Evolutionary conservation across 495 filamentous ascomycete genomes (phyloP).

Genomic region (Penicillium silybi): DNA sequence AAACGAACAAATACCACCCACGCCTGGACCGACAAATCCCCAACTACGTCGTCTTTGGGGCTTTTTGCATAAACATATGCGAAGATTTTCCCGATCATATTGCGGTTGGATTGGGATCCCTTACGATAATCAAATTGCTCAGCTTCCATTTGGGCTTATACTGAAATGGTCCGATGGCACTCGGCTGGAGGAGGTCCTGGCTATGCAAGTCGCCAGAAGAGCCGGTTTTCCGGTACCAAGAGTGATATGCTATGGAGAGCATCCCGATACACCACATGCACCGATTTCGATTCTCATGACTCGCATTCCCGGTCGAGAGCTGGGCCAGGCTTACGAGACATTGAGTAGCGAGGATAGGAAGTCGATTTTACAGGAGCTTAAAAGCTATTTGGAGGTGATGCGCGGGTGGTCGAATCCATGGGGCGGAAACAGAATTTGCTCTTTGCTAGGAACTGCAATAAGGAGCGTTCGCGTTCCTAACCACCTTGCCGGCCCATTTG

Average conservation of each 20-base stretch:
- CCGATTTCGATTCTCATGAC: conserved; percentile 36
- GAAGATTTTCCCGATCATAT: conserved; percentile 19
- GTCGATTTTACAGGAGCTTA: conserved; percentile 17
- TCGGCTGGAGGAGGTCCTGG: conserved; percentile 28
- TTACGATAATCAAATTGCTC: conserved; percentile 28
- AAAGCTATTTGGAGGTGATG: conserved; percentile 19
- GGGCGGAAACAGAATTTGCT: conserved; percentile 11
- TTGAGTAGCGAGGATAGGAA: conserved; percentile 19
- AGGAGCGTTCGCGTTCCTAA: conserved; percentile 18
- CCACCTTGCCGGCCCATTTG: conserved; percentile 20
- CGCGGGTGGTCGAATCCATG: conserved; percentile 18
- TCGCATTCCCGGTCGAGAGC: conserved; percentile 25
- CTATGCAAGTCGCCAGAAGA: conserved; percentile 26
- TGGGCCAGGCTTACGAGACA: conserved; percentile 24
- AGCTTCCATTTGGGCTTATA: conserved; percentile 27
- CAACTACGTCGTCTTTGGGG: conserved; percentile 22
- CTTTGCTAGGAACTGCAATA: conserved; percentile 11
- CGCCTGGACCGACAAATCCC: conserved; percentile 12
- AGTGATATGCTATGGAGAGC: conserved; percentile 34
- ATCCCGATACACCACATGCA: conserved; percentile 30
- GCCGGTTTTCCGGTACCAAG: conserved; percentile 28
- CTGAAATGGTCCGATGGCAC: conserved; percentile 36
- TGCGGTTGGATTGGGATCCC: conserved; percentile 23
- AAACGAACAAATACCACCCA: conserved; percentile 17
- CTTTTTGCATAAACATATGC: conserved; percentile 14